Evolutionary conservation across 2,329 filamentous ascomycete genomes (phyloP).

Genomic region (Diplodia seriata): DNA sequence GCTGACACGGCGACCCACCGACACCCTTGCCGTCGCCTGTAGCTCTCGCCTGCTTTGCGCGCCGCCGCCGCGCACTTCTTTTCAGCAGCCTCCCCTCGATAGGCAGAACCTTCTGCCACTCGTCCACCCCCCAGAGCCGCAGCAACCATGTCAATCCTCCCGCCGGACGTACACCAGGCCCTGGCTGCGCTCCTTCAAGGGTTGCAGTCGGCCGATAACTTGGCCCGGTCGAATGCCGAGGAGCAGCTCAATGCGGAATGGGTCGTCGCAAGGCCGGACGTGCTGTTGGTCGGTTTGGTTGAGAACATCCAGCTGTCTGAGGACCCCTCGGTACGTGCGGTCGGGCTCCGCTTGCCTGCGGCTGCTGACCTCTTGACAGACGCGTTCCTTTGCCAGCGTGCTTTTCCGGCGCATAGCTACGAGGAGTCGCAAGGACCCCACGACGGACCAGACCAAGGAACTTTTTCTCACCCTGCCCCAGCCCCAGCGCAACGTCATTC

Average conservation of each 20-base stretch:
- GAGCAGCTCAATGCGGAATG: slow-evolving; percentile 91
- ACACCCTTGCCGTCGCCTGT: slow-evolving; percentile 18
- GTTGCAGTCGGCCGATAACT: slow-evolving; percentile 89
- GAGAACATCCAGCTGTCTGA: slow-evolving; percentile 87
- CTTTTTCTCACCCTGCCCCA: slow-evolving; percentile 81
- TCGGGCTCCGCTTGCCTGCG: background rate
- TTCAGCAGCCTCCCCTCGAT: slow-evolving; percentile 4
- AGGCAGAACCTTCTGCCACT: background rate
- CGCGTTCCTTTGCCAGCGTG: slow-evolving; percentile 88
- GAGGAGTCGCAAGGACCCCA: slow-evolving; percentile 78
- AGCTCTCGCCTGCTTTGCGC: slow-evolving; percentile 20
- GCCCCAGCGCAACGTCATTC: slow-evolving; percentile 78
- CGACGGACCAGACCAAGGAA: slow-evolving; percentile 75
- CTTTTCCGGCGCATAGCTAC: slow-evolving; percentile 93
- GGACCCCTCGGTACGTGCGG: slow-evolving; percentile 69
- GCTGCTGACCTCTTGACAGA: slow-evolving; percentile 59
- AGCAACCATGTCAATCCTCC: slow-evolving; percentile 78
- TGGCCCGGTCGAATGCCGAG: slow-evolving; percentile 82
- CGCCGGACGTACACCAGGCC: slow-evolving; percentile 82
- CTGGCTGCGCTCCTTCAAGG: slow-evolving; percentile 82
- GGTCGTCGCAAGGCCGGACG: slow-evolving; percentile 80
- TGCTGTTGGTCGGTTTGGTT: slow-evolving; percentile 90
- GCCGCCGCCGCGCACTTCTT: slow-evolving; percentile 27
- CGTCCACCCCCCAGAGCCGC: background rate
- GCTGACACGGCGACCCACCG: slow-evolving; percentile 8